Evolutionary conservation across 202 grass and related monocot species (phyloP).

Genomic region (Saccharum hybrid): DNA sequence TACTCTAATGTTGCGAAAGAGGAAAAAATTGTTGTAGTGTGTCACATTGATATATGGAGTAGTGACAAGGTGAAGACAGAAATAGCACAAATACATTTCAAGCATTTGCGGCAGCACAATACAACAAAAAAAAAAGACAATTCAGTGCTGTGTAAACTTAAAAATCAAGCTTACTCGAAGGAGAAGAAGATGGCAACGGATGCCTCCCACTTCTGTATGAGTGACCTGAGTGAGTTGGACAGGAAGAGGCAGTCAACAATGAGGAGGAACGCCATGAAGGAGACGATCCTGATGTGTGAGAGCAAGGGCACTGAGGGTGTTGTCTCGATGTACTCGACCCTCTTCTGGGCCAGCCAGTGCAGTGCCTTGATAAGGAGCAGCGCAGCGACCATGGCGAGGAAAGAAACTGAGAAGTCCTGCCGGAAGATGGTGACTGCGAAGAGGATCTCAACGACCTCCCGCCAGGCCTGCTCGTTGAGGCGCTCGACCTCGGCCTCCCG

Average conservation of each 20-base stretch:
- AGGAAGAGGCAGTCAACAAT: constrained; percentile 73
- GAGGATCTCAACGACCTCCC: constrained; percentile 90
- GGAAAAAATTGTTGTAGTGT: neutral
- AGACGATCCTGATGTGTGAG: constrained; percentile 78
- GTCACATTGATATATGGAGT: neutral
- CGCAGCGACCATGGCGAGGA: constrained; percentile 68
- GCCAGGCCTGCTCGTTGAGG: constrained; percentile 92
- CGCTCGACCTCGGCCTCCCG: constrained; percentile 92
- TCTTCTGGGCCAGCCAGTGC: constrained; percentile 76
- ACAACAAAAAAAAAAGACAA: neutral
- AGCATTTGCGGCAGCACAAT: neutral
- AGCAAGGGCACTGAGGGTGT: constrained; percentile 77
- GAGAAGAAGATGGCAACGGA: constrained; percentile 92
- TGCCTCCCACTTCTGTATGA: constrained; percentile 69
- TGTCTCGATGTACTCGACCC: constrained; percentile 91
- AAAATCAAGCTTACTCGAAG: constrained; percentile 79
- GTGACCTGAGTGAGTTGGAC: constrained; percentile 62
- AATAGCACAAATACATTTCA: neutral
- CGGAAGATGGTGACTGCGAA: constrained; percentile 96
- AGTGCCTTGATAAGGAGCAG: constrained; percentile 67
- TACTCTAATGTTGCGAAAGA: neutral
- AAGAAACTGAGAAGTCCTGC: constrained; percentile 87
- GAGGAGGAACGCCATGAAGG: constrained; percentile 84
- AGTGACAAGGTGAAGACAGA: neutral
- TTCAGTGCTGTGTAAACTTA: neutral